Evolutionary conservation across 23 red algal genomes (phyloP), one percentile per base, ranked within the genome.

Genomic region (Gracilaria caudata): DNA sequence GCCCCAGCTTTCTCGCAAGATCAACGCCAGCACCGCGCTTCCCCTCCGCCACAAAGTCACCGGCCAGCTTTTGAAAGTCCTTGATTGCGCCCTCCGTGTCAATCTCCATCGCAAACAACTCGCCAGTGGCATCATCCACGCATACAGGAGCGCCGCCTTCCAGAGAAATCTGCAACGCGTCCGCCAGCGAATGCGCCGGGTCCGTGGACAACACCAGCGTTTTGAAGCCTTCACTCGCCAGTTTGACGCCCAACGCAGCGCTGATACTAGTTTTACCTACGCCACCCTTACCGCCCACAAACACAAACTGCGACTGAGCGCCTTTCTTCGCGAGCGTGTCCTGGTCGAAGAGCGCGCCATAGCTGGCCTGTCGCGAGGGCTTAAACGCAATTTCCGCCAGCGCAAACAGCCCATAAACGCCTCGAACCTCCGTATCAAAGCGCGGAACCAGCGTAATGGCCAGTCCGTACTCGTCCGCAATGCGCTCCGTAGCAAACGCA

Each of bases 171-270:
- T 82, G 83, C 45, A 95, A 74, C 44, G 93, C 73, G 70, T 99
- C 97, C 23, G 86, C 93, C 65, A 99, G 78, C 23, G 97, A 99
- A 76, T 99, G 97, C 39, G 97, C 97, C 0, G 97, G 97, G 64
- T 99, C 97, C 0, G 97, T 99, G 4, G 97, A 99, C 19, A 99
- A 47, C 10, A 99, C 80, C 8, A 99, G 86, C 44, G 90, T 94
- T 35, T 90, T 87, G 47, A 84, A 81, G 30, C 93, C 97, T 29
- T 82, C 74, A 36, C 72, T 68, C 1, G 97, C 92, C 38, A 96
- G 75, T 41, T 79, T 73, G 24, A 93, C 73, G 13, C 87, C 92
- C 49, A 99, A 29, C 1, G 93, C 75, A 13, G 84, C 90, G 20
- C 77, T 73, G 24, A 92, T 64, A 49, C 84, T 94, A 43, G 97